Percentiles rank a stretch among this genome's conserved stretches.
These are phyloP conservation scores for Candida suzukii DNA, from an alignment of 805 yeast genomes.

Conservation along the genomic window DNA sequence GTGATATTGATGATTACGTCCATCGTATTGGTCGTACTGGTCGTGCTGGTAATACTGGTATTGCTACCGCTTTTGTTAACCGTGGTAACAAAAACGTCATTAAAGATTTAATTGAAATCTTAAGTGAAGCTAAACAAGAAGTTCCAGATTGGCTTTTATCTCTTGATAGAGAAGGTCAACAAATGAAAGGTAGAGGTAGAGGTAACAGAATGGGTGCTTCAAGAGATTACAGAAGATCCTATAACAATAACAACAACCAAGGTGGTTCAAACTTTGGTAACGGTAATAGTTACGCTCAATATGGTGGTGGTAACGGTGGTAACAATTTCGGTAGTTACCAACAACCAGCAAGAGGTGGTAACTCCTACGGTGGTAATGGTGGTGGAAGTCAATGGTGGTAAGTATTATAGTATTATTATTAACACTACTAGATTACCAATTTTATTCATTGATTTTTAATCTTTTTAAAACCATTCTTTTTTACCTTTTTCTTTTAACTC, in stretches of 20 bases:
- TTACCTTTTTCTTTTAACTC: not conserved
- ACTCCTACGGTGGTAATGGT: not conserved
- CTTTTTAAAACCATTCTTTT: too few species aligned
- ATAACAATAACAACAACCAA: constrained; percentile 21
- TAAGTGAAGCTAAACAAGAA: constrained; percentile 96
- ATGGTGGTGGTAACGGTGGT: constrained; percentile 28
- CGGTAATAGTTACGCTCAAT: constrained; percentile 28
- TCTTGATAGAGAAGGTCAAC: constrained; percentile 69
- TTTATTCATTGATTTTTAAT: not conserved
- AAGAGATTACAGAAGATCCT: constrained; percentile 46
- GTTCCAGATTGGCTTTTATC: constrained; percentile 83
- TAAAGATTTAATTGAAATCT: constrained; percentile 79
- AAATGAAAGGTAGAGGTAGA: constrained; percentile 48
- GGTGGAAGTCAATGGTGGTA: constrained; percentile 27
- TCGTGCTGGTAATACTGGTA: constrained; percentile 99
- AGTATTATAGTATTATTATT: constrained; percentile 1
- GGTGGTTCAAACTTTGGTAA: constrained; percentile 12
- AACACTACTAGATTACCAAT: too few species aligned
- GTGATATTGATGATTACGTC: constrained; percentile 96
- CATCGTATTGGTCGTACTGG: constrained; percentile 99
- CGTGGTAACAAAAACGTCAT: constrained; percentile 87
- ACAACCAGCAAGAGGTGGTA: constrained; percentile 1
- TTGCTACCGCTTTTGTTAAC: constrained; percentile 97
- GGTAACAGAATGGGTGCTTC: constrained; percentile 27
- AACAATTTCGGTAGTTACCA: constrained; percentile 22